Percentiles rank a stretch among this genome's conserved stretches.
Conservation (phyloP, 225 moss, liverwort and hornwort species). For the Sphagnum tenellum region DNA sequence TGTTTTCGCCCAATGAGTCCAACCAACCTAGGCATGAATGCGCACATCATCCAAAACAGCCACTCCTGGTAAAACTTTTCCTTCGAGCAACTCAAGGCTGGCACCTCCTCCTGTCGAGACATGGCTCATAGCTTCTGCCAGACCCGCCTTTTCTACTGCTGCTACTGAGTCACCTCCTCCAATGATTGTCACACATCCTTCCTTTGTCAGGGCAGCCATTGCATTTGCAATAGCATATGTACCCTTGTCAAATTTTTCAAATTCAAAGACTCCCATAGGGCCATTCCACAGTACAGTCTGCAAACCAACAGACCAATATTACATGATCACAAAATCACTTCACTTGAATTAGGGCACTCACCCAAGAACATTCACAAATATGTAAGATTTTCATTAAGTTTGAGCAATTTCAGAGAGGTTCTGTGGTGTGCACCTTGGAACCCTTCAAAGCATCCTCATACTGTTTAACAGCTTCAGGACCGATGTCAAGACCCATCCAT, state of each 20-base stretch:
- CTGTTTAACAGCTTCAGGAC: conserved; percentile 74
- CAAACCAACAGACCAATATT: conserved; percentile 4
- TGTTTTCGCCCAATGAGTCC: no score
- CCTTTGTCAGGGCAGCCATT: conserved; percentile 63
- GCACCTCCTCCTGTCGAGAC: conserved; percentile 97
- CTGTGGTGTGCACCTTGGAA: conserved; percentile 40
- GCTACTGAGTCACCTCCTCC: conserved; percentile 97
- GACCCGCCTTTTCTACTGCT: conserved; percentile 78
- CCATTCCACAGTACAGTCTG: conserved; percentile 96
- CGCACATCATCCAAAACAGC: conserved; percentile 66
- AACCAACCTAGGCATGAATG: conserved; percentile 17
- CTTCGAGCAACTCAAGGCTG: conserved; percentile 92
- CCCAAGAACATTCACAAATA: no score
- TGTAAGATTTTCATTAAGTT: neutral
- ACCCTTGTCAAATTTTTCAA: conserved; percentile 52
- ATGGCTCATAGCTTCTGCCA: conserved; percentile 78
- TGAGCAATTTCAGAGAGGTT: neutral
- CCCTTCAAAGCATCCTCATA: conserved; percentile 70
- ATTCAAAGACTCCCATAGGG: conserved; percentile 97
- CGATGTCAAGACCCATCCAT: conserved; percentile 90
- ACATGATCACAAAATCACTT: neutral
- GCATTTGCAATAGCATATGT: conserved; percentile 45
- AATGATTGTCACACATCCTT: conserved; percentile 79
- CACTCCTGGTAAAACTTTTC: conserved; percentile 85
- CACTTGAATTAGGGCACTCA: neutral